phyloP scores from a whole-genome alignment of 805 yeast species.

The Teunomyces tritomae region DNA sequence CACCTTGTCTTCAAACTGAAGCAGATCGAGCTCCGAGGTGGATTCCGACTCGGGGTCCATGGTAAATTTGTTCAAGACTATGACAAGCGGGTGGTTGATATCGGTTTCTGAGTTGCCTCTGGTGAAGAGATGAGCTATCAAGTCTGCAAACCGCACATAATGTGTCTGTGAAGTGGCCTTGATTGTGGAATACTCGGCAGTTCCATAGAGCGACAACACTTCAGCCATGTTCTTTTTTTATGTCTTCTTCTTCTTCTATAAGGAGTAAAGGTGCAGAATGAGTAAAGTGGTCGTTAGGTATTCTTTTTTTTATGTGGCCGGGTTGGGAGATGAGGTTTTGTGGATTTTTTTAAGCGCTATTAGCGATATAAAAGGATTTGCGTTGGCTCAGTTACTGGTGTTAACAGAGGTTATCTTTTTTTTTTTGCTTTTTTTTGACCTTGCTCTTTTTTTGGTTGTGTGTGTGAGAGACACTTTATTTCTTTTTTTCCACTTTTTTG shows the following conservation, averaged over 20 bases:
- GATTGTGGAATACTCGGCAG: constrained; percentile 2
- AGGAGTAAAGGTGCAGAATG: background rate
- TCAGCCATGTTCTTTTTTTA: constrained; percentile 15
- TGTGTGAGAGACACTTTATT: background rate
- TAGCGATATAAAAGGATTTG: no score
- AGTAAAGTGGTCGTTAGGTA: no score
- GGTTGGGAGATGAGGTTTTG: no score
- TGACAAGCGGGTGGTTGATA: constrained; percentile 28
- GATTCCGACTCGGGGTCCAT: background rate
- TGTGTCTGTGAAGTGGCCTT: background rate
- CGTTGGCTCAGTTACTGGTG: no score
- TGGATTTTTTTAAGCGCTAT: no score
- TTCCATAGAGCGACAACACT: constrained; percentile 9
- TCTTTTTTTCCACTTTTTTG: background rate
- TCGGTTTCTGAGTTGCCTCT: constrained; percentile 36
- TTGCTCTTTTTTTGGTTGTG: no score
- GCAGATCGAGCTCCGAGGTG: constrained; percentile 17
- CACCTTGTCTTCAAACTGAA: constrained; percentile 25
- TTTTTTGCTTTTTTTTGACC: background rate
- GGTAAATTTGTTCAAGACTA: constrained; percentile 17
- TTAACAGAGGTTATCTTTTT: background rate
- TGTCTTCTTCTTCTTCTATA: background rate
- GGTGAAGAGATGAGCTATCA: constrained; percentile 25
- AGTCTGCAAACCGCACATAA: constrained; percentile 11
- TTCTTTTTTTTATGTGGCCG: no score